Base-by-base conservation (phyloP, 2,329 filamentous ascomycete genomes). In the Fusarium luffae region DNA sequence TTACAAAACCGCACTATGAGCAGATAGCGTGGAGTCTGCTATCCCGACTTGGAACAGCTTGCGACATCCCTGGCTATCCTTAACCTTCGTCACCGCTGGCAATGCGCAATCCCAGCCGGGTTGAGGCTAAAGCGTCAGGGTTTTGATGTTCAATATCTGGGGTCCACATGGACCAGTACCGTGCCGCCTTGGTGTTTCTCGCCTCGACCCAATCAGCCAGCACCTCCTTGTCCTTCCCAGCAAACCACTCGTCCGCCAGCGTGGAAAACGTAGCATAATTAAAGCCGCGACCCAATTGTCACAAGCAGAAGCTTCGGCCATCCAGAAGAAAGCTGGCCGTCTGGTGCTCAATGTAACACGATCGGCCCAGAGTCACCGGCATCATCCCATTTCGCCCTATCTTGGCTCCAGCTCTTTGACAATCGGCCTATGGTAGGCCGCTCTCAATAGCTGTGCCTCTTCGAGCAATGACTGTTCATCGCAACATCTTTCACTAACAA, bases 1-100 rank as follows among this genome's bases (percentile, higher is more conserved):
- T 46, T 63, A 42, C 34, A 32, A 23, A 48, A 47, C 55, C 28
- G 19, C 48, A 27, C 59, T 71, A 71, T 60, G 64, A 68, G 59
- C 68, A 73, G 69, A 63, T 68, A 51, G 69, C 59, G 57, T 73
- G 72, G 72, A 63, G 72, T 59, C 60, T 54, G 42, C 59, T 68
- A 67, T 65, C 72, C 68, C 41, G 66, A 58, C 62, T 61, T 55
- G 72, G 72, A 74, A 66, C 69, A 61, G 55, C 66, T 65, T 72
- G 70, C 68, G 61, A 74, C 52, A 61, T 54, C 48, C 48, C 18
- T 51, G 23, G 52, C 61, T 47, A 59, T 56, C 54, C 55, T 63
- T 69, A 49, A 64, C 58, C 56, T 37, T 71, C 49, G 63, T 69
- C 64, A 67, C 59, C 59, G 58, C 52, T 60, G 54, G 54, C 57